phyloP scores from a whole-genome alignment of 2,329 filamentous ascomycete genomes.

The Dactylella cylindrospora region DNA sequence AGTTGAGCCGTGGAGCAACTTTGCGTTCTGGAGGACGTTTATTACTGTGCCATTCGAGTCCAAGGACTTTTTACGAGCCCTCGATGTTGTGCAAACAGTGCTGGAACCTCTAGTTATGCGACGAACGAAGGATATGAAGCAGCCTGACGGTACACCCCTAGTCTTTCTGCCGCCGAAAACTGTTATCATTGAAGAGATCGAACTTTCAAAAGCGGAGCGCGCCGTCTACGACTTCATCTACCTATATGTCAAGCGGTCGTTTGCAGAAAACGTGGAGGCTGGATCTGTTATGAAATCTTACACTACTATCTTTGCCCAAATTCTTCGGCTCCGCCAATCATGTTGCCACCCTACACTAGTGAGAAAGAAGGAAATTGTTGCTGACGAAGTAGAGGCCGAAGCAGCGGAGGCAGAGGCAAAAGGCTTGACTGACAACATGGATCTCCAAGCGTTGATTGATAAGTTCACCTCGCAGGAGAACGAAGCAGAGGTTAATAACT shows the following conservation, averaged over 20 bases:
- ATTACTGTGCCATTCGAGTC: constrained; percentile 97
- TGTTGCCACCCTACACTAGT: constrained; percentile 93
- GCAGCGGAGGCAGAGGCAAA: constrained; percentile 70
- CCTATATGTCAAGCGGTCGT: constrained; percentile 75
- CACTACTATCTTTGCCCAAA: constrained; percentile 95
- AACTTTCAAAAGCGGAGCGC: constrained; percentile 79
- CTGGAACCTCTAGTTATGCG: constrained; percentile 92
- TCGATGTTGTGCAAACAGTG: constrained; percentile 96
- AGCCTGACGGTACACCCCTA: constrained; percentile 76
- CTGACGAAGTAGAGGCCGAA: constrained; percentile 82
- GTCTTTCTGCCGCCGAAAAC: constrained; percentile 79
- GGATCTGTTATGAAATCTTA: constrained; percentile 94
- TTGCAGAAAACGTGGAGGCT: constrained; percentile 81
- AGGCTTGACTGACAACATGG: constrained; percentile 92
- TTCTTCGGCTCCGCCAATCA: constrained; percentile 84
- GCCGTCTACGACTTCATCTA: constrained; percentile 93
- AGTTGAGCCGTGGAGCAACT: constrained; percentile 97
- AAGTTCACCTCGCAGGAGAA: constrained; percentile 74
- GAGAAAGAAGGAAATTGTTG: constrained; percentile 77
- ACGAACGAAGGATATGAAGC: constrained; percentile 97
- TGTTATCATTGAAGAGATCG: constrained; percentile 82
- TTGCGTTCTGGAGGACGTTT: constrained; percentile 98
- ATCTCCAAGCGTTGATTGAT: constrained; percentile 79
- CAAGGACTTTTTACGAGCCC: constrained; percentile 85
- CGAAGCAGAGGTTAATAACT: constrained; percentile 66